Evolutionary conservation across 2,329 filamentous ascomycete genomes (phyloP), one percentile per base, ranked within the genome.

Genomic region (Allantophomopsis cytisporea): DNA sequence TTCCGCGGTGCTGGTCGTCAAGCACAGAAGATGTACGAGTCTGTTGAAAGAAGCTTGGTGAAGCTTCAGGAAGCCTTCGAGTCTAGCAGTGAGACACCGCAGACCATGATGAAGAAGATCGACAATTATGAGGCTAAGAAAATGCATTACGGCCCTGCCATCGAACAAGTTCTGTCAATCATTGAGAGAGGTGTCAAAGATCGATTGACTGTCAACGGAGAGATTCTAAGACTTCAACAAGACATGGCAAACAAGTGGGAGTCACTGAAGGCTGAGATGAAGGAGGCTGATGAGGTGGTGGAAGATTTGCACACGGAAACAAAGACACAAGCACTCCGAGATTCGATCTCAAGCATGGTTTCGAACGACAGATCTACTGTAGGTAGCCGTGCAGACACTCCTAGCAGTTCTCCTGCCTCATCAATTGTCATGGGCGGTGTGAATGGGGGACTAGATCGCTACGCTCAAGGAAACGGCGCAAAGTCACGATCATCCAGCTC

Each of bases 141-240:
- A 60, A 77, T 77, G 43, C 89, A 96, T 57, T 98, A 96, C 53
- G 83, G 87, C 1, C 85, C 88, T 8, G 89, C 91, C 2, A 93
- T 98, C 55, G 85, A 91, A 55, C 76, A 88, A 33, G 86, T 98
- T 7, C 63, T 96, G 14, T 79, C 81, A 31, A 93, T 96, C 54
- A 95, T 96, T 38, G 86, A 95, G 50, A 89, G 86, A 55, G 91
- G 91, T n/a, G 82, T 96, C 52, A 83, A 84, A 55, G 87, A 96
- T 54, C 77, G 91, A n/a, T 67, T 95, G 37, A 96, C 91, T 0
- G 86, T 96, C 40, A 96, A 98, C 54, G 91, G 91, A 35, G 91
- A 96, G 60, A 91, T 96, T 45, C 61, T 96, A 20, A 76, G 87
- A 35, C 66, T 96, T 23, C 81, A 94, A 52, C 74, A 77, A 6